phyloP scores from a whole-genome alignment of 768 basidiomycete species.

The Tulasnella sp. region DNA sequence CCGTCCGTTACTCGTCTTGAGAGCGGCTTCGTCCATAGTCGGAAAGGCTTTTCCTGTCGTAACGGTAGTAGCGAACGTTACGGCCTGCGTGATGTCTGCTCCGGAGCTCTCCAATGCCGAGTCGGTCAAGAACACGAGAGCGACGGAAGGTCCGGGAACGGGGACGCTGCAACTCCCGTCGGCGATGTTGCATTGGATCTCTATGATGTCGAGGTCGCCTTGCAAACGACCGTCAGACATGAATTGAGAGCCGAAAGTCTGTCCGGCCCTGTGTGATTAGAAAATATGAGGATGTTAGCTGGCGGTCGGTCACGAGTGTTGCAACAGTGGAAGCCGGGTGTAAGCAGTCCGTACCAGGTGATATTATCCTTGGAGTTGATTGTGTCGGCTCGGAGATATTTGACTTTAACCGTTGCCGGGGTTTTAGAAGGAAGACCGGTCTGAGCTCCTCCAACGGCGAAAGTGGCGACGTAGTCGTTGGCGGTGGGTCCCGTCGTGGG shows the following conservation, averaged over 20 bases:
- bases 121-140: conserved; percentile 28
- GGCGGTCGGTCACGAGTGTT: neutral
- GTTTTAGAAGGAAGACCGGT: conserved; percentile 16
- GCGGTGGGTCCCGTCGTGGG: conserved; percentile 40
- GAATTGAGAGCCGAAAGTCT: conserved; percentile 24
- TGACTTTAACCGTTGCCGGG: conserved; percentile 24
- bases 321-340: too few relatives aligned
- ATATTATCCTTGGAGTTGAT: conserved; percentile 29
- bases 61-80: conserved; percentile 31
- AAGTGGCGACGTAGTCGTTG: conserved; percentile 15
- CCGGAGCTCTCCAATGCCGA: neutral
- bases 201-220: neutral
- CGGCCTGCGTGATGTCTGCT: neutral
- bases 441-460: conserved; percentile 24
- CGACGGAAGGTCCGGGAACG: conserved; percentile 23
- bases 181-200: conserved; percentile 16
- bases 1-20: conserved; percentile 13
- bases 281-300: neutral
- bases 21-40: neutral
- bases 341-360: neutral
- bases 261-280: conserved; percentile 19
- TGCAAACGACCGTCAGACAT: conserved; percentile 24
- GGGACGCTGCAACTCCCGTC: conserved; percentile 2
- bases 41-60: neutral
- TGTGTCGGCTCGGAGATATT: conserved; percentile 28